phyloP scores from a whole-genome alignment of 192 early-diverging fungal genomes.

The Coemansia sp. region DNA sequence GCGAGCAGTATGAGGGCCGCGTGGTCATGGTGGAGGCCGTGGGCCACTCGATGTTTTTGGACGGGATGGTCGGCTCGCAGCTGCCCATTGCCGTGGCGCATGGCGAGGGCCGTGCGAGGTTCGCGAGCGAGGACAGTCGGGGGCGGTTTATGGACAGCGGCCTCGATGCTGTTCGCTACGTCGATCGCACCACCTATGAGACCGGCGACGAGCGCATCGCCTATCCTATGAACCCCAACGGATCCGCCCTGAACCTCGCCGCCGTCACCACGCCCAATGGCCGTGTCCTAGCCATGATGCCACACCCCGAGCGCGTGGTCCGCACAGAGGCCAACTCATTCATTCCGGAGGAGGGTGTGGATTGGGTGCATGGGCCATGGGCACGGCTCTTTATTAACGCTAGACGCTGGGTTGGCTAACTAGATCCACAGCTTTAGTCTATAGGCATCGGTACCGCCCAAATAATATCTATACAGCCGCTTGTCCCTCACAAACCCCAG shows the following conservation, averaged over 20 bases:
- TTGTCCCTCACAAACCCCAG: slow-evolving; percentile 95
- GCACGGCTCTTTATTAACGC: slow-evolving; percentile 92
- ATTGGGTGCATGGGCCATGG: slow-evolving; percentile 74
- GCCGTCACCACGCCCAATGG: slow-evolving; percentile 83
- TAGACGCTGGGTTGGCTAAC: slow-evolving; percentile 78
- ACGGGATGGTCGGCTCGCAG: slow-evolving; percentile 84
- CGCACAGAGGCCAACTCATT: slow-evolving; percentile 87
- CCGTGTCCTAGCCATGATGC: slow-evolving; percentile 93
- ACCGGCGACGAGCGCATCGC: slow-evolving; percentile 68
- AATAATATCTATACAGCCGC: slow-evolving; percentile 84
- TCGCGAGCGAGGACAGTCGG: slow-evolving; percentile 51
- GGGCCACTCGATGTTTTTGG: slow-evolving; percentile 66
- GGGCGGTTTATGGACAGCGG: slow-evolving; percentile 47
- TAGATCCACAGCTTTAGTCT: slow-evolving; percentile 67
- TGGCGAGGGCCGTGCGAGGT: slow-evolving; percentile 93
- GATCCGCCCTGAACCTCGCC: slow-evolving; percentile 81
- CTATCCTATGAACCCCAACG: slow-evolving; percentile 99
- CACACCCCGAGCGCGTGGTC: slow-evolving; percentile 95
- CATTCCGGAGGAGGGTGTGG: slow-evolving; percentile 54
- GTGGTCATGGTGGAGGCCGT: slow-evolving; percentile 65
- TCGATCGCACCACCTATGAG: slow-evolving; percentile 65
- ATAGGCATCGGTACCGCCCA: slow-evolving; percentile 92
- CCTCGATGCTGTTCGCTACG: slow-evolving; percentile 72
- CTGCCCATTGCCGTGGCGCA: slow-evolving; percentile 96
- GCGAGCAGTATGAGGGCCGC: slow-evolving; percentile 95